Percentiles rank a stretch among this genome's conserved stretches.
phyloP scores from a whole-genome alignment of 164 flowering plant genomes.

The Vitis vinifera region ASM3070453v1 NC_081805.1:1967501-1968000 shows the following conservation, averaged over 20 bases:
- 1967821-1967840: not conserved
- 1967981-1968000: no score
- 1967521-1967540: not conserved
- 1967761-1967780: slow-evolving; percentile 58
- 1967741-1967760: slow-evolving; percentile 90
- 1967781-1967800: not conserved
- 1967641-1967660: slow-evolving; percentile 79
- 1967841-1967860: not conserved
- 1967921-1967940: no score
- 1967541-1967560: no score
- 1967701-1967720: slow-evolving; percentile 87
- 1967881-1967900: not conserved
- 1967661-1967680: slow-evolving; percentile 95
- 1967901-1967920: not conserved
- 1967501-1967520: not conserved
- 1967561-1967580: no score
- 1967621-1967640: not conserved
- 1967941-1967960: no score
- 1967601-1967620: slow-evolving; percentile 1
- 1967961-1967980: no score
- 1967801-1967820: not conserved
- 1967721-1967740: slow-evolving; percentile 94
- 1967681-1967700: slow-evolving; percentile 96
- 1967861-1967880: not conserved
- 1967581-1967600: not conserved